A percentile compares a stretch with the other conserved stretches of the same genome.
These are phyloP conservation scores for Filosporella fistucella DNA, from an alignment of 495 filamentous ascomycete species.

Conservation along the genomic window DNA sequence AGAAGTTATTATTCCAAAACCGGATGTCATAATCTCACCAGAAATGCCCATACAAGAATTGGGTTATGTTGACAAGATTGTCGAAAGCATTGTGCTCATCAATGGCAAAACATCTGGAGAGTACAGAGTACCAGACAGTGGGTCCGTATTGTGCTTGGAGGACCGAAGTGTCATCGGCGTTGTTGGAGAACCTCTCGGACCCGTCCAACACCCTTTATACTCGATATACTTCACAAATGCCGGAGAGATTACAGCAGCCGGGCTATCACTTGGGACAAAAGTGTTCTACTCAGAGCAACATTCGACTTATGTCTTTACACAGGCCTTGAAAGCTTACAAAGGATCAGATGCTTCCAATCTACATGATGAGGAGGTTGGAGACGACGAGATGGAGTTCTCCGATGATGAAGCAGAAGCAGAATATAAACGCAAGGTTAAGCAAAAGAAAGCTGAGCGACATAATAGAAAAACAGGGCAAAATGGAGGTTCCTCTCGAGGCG, in stretches of 20 bases:
- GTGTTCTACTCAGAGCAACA: conserved; percentile 75
- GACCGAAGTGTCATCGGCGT: conserved; percentile 72
- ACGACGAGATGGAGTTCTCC: conserved; percentile 87
- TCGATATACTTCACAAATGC: conserved; percentile 63
- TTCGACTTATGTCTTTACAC: conserved; percentile 78
- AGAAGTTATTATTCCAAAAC: conserved; percentile 65
- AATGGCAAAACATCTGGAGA: conserved; percentile 75
- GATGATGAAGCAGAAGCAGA: conserved; percentile 93
- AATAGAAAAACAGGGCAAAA: conserved; percentile 33
- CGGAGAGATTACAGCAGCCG: conserved; percentile 59
- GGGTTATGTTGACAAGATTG: conserved; percentile 65
- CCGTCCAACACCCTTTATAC: conserved; percentile 79
- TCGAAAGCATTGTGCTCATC: conserved; percentile 74
- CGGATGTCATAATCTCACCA: conserved; percentile 65
- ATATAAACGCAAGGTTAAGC: conserved; percentile 58
- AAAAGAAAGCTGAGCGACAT: conserved; percentile 55
- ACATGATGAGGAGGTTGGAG: conserved; percentile 85
- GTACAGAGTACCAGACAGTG: conserved; percentile 74
- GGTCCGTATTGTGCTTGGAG: conserved; percentile 77
- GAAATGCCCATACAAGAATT: conserved; percentile 72
- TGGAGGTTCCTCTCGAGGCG: conserved; percentile 19
- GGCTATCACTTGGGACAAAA: conserved; percentile 56
- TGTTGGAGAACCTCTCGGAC: conserved; percentile 75
- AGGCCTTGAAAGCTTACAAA: conserved; percentile 69
- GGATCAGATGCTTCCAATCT: conserved; percentile 90